phyloP scores from a whole-genome alignment of 2,329 filamentous ascomycete genomes.

The Fusarium palustre region DNA sequence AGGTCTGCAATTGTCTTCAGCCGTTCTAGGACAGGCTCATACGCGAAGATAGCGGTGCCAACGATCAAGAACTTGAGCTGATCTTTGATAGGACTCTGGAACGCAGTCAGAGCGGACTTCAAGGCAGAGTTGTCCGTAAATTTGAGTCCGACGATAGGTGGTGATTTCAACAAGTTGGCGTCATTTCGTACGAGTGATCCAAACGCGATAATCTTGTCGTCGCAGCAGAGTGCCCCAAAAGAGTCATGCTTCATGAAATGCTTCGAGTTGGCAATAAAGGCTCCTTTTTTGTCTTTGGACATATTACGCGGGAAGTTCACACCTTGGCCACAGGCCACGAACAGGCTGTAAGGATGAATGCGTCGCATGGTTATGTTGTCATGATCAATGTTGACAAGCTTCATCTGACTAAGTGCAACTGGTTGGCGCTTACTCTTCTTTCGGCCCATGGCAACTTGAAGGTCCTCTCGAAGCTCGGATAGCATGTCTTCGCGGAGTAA shows the following conservation, averaged over 20 bases:
- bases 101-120: constrained; percentile 58
- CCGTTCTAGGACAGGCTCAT: constrained; percentile 72
- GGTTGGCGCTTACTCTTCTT: constrained; percentile 59
- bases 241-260: constrained; percentile 68
- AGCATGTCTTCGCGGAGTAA: constrained; percentile 79
- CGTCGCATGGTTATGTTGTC: constrained; percentile 38
- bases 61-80: constrained; percentile 66
- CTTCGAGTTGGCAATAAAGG: constrained; percentile 60
- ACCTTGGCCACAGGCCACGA: constrained; percentile 56
- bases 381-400: constrained; percentile 54
- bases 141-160: constrained; percentile 63
- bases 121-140: constrained; percentile 62
- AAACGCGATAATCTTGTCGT: constrained; percentile 68
- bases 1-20: constrained; percentile 68
- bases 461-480: constrained; percentile 71
- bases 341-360: constrained; percentile 53
- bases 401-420: constrained; percentile 56
- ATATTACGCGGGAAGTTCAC: constrained; percentile 57
- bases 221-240: constrained; percentile 69
- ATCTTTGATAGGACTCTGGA: constrained; percentile 49
- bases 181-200: constrained; percentile 66
- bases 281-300: constrained; percentile 50
- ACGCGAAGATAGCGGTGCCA: constrained; percentile 75
- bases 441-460: constrained; percentile 62
- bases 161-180: constrained; percentile 55